Base-by-base conservation (phyloP, 2,329 filamentous ascomycete species). In the Fusarium torreyae region DNA sequence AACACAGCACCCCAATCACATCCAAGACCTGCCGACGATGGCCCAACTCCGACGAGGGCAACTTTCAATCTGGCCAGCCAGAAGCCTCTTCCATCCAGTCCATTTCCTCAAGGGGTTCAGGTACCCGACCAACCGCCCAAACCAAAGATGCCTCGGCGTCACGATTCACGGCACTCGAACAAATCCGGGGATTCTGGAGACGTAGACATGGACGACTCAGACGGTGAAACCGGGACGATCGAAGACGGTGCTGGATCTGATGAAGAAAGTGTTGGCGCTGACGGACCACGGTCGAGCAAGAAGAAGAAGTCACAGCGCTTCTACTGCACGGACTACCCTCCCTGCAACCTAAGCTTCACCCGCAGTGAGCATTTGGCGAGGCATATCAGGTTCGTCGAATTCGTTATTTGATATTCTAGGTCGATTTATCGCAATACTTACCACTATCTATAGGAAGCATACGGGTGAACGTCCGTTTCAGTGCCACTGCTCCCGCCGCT, bases 241-340 rank as follows among this genome's bases (percentile, higher is more conserved):
- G 86, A 87, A 14, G 86, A 87, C 39, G 84, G 79, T 18, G 84
- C 78, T 24, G 85, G 79, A 33, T 92, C 92, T 14, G 92, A 93
- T 64, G 87, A 87, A 49, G 91, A 88, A 38, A 89, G 86, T 71
- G 84, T 90, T 22, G 86, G 87, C 58, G 88, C 86, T 13, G 89
- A 91, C 76, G 83, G 89, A 42, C 84, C 85, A n/a, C 88, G 91
- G 66, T 91, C 92, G 10, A 90, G 87, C 53, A 97, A 97, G 82
- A 98, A 98, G 87, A 98, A 97, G 83, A 97, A 97, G 80, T 94
- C 94, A 1, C 94, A 98, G 79, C 89, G 94, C 45, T 99, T 99
- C 80, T 98, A 95, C 80, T 99, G 96, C 81, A 97, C 92, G 6
- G 94, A 97, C 33, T 98, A 94, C 74, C 95, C 95, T 26, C 94